These are phyloP conservation scores for Fusarium tupiense DNA, from an alignment of 2,329 filamentous ascomycete genomes.

Conservation along the genomic window DNA sequence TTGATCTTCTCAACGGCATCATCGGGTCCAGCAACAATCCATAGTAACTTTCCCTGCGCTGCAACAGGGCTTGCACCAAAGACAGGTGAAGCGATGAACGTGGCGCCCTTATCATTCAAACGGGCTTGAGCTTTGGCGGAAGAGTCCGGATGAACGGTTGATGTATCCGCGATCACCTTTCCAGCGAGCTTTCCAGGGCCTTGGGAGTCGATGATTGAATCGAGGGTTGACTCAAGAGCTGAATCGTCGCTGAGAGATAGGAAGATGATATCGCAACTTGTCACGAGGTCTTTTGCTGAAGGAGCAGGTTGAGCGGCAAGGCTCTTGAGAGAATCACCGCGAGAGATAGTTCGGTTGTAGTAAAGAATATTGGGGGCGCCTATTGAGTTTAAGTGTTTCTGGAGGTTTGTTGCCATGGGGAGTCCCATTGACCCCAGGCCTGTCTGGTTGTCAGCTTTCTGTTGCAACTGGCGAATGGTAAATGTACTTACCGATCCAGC, in stretches of 20 bases:
- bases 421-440: slow-evolving; percentile 64
- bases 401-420: slow-evolving; percentile 60
- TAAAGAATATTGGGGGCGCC: slow-evolving; percentile 48
- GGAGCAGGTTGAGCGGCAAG: slow-evolving; percentile 42
- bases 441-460: slow-evolving; percentile 32
- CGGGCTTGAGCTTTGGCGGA: slow-evolving; percentile 44
- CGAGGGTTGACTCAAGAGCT: slow-evolving; percentile 49
- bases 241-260: slow-evolving; percentile 56
- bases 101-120: slow-evolving; percentile 44
- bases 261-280: slow-evolving; percentile 49
- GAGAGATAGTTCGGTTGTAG: slow-evolving; percentile 59
- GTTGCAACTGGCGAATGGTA: accelerated
- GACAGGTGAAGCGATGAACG: slow-evolving; percentile 58
- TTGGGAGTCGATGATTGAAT: slow-evolving; percentile 42
- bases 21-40: slow-evolving; percentile 55
- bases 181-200: slow-evolving; percentile 26
- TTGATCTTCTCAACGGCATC: slow-evolving; percentile 48
- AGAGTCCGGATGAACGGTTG: slow-evolving; percentile 59
- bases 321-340: slow-evolving; percentile 48
- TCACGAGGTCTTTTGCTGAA: slow-evolving; percentile 42
- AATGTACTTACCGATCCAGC: slow-evolving; percentile 27
- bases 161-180: slow-evolving; percentile 61
- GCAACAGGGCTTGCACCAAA: slow-evolving; percentile 63
- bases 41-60: slow-evolving; percentile 56
- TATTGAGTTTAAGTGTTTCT: slow-evolving; percentile 49